Evolutionary conservation across 768 basidiomycete genomes (phyloP).

Genomic region (Mycena indigotica): DNA sequence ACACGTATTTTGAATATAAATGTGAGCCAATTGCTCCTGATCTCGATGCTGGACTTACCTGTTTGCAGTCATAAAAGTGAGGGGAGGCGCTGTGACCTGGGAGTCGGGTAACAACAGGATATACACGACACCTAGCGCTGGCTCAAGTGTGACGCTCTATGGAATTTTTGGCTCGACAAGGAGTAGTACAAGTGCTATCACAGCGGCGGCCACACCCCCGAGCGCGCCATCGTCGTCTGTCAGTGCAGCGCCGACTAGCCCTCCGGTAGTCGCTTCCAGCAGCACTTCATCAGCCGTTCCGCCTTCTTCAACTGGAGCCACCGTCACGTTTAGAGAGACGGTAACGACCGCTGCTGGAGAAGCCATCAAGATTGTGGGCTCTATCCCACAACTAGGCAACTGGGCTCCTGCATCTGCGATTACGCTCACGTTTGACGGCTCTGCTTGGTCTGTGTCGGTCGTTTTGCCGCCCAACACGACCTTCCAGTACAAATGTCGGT

Average conservation of each 20-base stretch:
- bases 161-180: conserved; percentile 9
- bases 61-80: conserved; percentile 7
- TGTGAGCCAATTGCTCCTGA: background rate
- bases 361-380: conserved; percentile 15
- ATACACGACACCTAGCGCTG: conserved; percentile 4
- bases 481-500: conserved; percentile 20
- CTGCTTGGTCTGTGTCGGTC: conserved; percentile 17
- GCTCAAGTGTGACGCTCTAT: conserved; percentile 2
- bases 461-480: conserved; percentile 12
- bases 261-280: background rate
- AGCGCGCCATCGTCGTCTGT: background rate
- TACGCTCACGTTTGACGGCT: background rate
- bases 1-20: conserved; percentile 10
- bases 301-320: conserved; percentile 4
- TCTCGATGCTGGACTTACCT: conserved; percentile 2
- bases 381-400: conserved; percentile 7
- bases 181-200: conserved; percentile 7
- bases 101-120: conserved; percentile 7
- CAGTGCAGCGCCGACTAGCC: background rate
- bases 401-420: conserved; percentile 16
- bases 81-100: conserved; percentile 9
- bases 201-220: background rate
- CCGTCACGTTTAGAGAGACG: conserved; percentile 13
- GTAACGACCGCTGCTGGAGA: conserved; percentile 9
- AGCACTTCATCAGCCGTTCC: background rate